Evolutionary conservation across 2,329 filamentous ascomycete species (phyloP).

Genomic region (Colletotrichum acutatum): DNA sequence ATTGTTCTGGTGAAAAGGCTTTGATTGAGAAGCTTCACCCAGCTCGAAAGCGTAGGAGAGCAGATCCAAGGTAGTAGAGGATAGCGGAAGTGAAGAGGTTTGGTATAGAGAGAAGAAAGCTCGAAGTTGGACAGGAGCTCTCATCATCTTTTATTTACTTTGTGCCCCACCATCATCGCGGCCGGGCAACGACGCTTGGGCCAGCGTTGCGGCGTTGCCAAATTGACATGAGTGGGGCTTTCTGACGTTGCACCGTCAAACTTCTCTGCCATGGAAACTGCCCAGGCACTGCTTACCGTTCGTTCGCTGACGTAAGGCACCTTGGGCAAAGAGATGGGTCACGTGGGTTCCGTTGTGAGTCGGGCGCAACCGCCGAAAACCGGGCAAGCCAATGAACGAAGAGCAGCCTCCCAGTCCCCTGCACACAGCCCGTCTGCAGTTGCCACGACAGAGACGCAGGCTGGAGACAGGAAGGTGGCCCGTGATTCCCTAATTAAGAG

Average conservation of each 20-base stretch:
- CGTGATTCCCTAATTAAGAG: conserved; percentile 32
- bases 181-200: conserved; percentile 37
- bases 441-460: conserved; percentile 20
- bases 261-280: background rate
- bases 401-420: background rate
- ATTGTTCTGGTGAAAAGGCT: conserved; percentile 46
- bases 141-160: conserved; percentile 59
- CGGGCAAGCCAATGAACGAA: conserved; percentile 11
- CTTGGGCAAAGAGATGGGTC: background rate
- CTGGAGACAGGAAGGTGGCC: conserved; percentile 15
- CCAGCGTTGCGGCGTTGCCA: background rate
- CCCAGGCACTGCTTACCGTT: no score
- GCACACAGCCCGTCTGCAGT: conserved; percentile 14
- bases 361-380: background rate
- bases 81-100: conserved; percentile 38
- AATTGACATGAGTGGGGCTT: background rate
- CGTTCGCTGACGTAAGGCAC: no score
- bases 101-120: conserved; percentile 40
- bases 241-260: conserved; percentile 5
- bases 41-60: conserved; percentile 37
- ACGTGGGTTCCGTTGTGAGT: background rate
- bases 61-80: conserved; percentile 25
- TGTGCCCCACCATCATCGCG: conserved; percentile 45
- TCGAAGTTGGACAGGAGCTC: conserved; percentile 36
- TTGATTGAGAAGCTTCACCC: conserved; percentile 38